A percentile compares a stretch with the other conserved stretches of the same genome.
These are phyloP conservation scores for Penicillium paneum DNA, from an alignment of 2,329 filamentous ascomycete species.

Conservation along the genomic window DNA sequence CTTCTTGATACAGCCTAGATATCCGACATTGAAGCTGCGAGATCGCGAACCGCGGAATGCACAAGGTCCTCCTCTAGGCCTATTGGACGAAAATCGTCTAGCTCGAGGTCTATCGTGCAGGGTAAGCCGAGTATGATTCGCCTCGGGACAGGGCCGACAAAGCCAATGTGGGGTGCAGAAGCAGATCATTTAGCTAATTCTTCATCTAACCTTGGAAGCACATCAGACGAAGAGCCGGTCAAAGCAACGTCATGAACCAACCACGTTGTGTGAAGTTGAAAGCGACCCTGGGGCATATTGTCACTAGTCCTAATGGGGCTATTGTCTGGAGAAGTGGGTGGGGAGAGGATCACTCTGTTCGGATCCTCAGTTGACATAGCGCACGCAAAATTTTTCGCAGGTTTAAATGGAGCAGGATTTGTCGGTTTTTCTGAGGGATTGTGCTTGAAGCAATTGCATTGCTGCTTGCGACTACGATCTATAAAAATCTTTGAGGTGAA, in stretches of 20 bases:
- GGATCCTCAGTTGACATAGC: background rate
- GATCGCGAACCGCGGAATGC: background rate
- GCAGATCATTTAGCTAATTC: constrained; percentile 16
- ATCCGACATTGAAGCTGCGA: background rate
- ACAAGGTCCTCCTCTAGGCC: background rate
- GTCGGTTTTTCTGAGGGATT: background rate
- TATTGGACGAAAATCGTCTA: background rate
- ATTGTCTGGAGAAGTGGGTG: constrained; percentile 23
- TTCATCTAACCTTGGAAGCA: constrained; percentile 11
- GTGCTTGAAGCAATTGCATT: background rate
- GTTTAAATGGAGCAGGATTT: background rate
- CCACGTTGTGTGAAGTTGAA: constrained; percentile 8
- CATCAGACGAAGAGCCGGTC: constrained; percentile 3
- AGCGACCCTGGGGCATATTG: constrained; percentile 1
- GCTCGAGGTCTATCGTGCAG: background rate
- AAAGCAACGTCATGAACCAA: constrained; percentile 10
- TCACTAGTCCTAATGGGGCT: constrained; percentile 23
- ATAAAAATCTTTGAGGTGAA: background rate
- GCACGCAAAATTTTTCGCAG: background rate
- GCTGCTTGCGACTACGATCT: background rate
- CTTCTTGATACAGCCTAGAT: background rate
- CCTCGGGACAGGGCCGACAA: background rate
- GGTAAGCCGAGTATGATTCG: background rate
- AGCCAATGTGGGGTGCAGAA: background rate
- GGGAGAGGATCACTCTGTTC: background rate